Evolutionary conservation across 768 basidiomycete genomes (phyloP).

Genomic region (Galerina sulciceps): DNA sequence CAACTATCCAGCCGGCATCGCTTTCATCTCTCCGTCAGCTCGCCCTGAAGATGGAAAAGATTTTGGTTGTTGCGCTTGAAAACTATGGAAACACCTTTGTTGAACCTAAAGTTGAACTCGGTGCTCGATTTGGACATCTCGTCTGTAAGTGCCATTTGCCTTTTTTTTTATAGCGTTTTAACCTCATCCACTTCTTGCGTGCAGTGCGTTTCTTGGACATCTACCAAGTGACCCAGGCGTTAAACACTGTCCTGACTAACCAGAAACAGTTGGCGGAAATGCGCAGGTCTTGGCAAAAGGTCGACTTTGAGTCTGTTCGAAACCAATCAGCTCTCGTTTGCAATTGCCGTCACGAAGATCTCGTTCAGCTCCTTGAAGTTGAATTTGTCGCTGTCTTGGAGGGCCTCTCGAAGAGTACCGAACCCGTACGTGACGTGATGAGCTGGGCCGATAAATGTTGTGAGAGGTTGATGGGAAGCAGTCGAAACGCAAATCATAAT

Average conservation of each 20-base stretch:
- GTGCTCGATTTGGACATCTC: slow-evolving; percentile 89
- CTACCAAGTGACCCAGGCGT: slow-evolving; percentile 88
- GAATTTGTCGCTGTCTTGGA: slow-evolving; percentile 84
- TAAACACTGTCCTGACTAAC: slow-evolving; percentile 87
- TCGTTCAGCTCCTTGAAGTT: slow-evolving; percentile 83
- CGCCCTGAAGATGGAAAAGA: slow-evolving; percentile 92
- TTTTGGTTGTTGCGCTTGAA: slow-evolving; percentile 79
- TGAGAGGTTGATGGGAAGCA: slow-evolving; percentile 78
- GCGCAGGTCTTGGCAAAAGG: slow-evolving; percentile 86
- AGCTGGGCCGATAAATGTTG: slow-evolving; percentile 91
- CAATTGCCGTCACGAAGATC: slow-evolving; percentile 90
- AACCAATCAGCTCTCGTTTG: slow-evolving; percentile 93
- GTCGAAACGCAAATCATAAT: slow-evolving; percentile 50
- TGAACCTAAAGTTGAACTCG: slow-evolving; percentile 89
- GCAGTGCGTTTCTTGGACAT: slow-evolving; percentile 90
- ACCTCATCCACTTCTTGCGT: slow-evolving; percentile 14
- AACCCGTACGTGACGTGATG: slow-evolving; percentile 88
- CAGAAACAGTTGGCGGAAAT: slow-evolving; percentile 85
- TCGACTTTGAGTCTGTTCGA: slow-evolving; percentile 89
- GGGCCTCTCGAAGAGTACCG: slow-evolving; percentile 66
- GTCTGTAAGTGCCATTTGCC: slow-evolving; percentile 63
- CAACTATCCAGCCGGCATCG: slow-evolving; percentile 69
- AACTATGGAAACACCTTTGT: slow-evolving; percentile 88
- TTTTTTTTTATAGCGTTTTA: slow-evolving; percentile 8
- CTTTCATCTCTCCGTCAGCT: slow-evolving; percentile 77